These are phyloP conservation scores for Boletus mariae DNA, from an alignment of 1,284 basidiomycete genomes.

Conservation along the genomic window DNA sequence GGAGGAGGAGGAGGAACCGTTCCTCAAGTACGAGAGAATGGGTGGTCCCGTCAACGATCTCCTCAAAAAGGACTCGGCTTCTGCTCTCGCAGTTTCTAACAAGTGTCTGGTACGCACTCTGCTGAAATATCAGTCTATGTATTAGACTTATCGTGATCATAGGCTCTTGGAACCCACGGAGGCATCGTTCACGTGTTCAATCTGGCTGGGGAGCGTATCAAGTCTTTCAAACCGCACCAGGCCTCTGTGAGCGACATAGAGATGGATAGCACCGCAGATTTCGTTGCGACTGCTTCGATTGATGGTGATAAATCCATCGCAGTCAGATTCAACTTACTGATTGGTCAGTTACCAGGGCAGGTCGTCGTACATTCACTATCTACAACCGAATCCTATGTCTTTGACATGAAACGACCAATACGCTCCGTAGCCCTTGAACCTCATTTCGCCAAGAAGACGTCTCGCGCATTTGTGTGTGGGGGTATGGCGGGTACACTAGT, in stretches of 20 bases:
- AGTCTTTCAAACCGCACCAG: constrained; percentile 90
- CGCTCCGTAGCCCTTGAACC: constrained; percentile 90
- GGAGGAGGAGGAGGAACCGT: constrained; percentile 75
- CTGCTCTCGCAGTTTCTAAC: constrained; percentile 75
- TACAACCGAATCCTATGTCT: constrained; percentile 79
- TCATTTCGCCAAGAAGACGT: constrained; percentile 76
- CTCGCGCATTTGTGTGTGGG: constrained; percentile 89
- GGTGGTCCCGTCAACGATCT: constrained; percentile 73
- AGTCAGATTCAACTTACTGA: constrained; percentile 9
- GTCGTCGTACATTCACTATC: constrained; percentile 86
- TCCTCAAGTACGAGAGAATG: constrained; percentile 88
- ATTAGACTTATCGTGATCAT: constrained; percentile 8
- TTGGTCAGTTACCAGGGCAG: constrained; percentile 57
- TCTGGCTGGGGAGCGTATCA: constrained; percentile 77
- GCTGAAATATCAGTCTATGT: constrained; percentile 3
- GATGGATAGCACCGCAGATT: constrained; percentile 84
- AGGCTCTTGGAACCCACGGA: constrained; percentile 88
- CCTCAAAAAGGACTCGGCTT: constrained; percentile 86
- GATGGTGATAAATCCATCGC: constrained; percentile 63
- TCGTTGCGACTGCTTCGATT: constrained; percentile 89
- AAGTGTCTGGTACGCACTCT: constrained; percentile 61
- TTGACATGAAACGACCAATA: constrained; percentile 93
- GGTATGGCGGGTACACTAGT: constrained; percentile 88
- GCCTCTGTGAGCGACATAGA: constrained; percentile 86
- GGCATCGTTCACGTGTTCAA: constrained; percentile 90